Conservation (phyloP, 352 stramenopile species). For the Pythium dissotocum region DNA sequence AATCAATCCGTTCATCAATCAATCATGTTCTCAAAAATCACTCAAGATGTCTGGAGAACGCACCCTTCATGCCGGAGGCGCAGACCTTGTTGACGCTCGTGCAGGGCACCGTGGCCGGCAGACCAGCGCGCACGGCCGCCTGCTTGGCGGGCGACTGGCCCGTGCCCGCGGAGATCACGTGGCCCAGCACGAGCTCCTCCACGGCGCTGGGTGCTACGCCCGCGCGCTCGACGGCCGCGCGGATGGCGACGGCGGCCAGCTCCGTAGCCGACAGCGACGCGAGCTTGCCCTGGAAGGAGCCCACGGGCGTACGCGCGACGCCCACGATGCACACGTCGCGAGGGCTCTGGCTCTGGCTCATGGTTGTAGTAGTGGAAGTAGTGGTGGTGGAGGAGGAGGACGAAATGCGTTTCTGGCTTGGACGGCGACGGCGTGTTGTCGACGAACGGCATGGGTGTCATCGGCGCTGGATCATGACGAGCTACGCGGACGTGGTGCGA, state of each 20-base stretch:
- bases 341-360: not conserved
- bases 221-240: constrained; percentile 48
- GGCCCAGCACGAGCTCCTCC: constrained; percentile 94
- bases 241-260: constrained; percentile 86
- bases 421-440: constrained; percentile 7
- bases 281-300: constrained; percentile 90
- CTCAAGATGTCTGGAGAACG: not conserved
- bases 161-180: constrained; percentile 92
- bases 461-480: constrained; percentile 5
- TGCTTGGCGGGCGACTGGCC: constrained; percentile 96
- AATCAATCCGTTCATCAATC: not conserved
- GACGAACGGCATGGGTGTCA: constrained; percentile 10
- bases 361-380: constrained; percentile 24
- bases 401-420: constrained; percentile 3
- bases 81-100: constrained; percentile 99
- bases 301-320: constrained; percentile 94
- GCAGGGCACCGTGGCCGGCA: constrained; percentile 85
- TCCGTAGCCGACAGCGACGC: constrained; percentile 85
- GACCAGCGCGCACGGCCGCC: constrained; percentile 67
- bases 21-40: not conserved
- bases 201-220: constrained; percentile 63
- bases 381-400: constrained; percentile 13
- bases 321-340: constrained; percentile 92
- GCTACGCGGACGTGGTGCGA: not conserved
- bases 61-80: constrained; percentile 91